A percentile compares a stretch with the other conserved stretches of the same genome.
phyloP scores from a whole-genome alignment of 495 filamentous ascomycete genomes.

The Viridothelium virens region DNA sequence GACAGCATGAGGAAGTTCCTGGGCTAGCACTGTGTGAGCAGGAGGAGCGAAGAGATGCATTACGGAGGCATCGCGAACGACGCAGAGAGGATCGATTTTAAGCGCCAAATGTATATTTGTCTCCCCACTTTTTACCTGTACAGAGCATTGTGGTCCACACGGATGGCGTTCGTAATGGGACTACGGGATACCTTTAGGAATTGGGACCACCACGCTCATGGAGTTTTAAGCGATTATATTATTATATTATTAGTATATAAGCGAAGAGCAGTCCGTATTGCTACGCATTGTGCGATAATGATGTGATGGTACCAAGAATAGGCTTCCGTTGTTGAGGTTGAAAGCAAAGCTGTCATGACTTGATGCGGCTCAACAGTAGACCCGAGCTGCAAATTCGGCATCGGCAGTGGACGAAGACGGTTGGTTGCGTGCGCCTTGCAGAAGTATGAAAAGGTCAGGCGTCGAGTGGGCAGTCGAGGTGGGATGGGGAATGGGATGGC shows the following conservation, averaged over 20 bases:
- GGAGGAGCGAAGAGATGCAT: conserved; percentile 6
- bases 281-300: too few relatives aligned
- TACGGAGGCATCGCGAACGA: conserved; percentile 6
- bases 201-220: conserved; percentile 3
- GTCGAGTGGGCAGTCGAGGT: conserved; percentile 3
- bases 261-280: too few relatives aligned
- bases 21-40: conserved; percentile 34
- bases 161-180: neutral
- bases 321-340: too few relatives aligned
- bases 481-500: neutral
- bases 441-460: neutral
- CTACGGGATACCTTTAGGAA: neutral
- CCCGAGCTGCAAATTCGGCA: too few relatives aligned
- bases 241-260: too few relatives aligned
- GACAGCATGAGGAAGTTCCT: conserved; percentile 39
- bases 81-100: neutral
- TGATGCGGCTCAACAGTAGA: too few relatives aligned
- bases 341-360: too few relatives aligned
- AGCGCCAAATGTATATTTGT: neutral
- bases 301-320: too few relatives aligned
- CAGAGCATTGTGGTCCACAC: neutral
- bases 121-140: neutral
- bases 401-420: neutral
- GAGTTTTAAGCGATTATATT: neutral
- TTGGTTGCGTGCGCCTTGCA: neutral